Percentiles rank a stretch among this genome's conserved stretches.
Evolutionary conservation across 768 basidiomycete species (phyloP).

Genomic region (Suillus occidentalis): DNA sequence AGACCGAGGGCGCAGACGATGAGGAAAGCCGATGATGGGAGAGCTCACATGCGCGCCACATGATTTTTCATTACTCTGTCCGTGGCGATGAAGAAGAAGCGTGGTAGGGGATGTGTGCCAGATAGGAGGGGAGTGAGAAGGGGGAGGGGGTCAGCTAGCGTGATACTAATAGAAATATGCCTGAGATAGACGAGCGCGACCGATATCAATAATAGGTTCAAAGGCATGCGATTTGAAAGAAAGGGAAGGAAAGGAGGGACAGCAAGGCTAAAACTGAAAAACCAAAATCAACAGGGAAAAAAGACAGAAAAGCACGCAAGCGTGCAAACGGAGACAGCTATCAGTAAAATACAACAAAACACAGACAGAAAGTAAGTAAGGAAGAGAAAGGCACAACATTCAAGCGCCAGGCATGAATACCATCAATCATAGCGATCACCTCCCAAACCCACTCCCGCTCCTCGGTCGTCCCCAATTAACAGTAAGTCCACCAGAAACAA

Average conservation of each 20-base stretch:
- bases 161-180: neutral
- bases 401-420: neutral
- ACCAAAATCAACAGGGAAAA: neutral
- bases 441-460: conserved; percentile 27
- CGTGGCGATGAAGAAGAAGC: no score
- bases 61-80: no score
- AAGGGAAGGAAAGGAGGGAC: neutral
- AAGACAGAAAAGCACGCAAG: neutral
- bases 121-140: neutral
- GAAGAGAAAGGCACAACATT: neutral
- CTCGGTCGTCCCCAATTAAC: conserved; percentile 32
- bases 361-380: neutral
- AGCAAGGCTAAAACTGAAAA: neutral
- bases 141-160: neutral
- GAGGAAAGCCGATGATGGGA: no score
- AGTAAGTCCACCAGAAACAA: conserved; percentile 23
- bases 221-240: neutral
- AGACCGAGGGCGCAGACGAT: no score
- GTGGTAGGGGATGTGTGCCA: neutral
- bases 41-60: no score
- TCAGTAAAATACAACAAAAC: neutral
- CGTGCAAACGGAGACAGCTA: neutral
- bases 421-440: conserved; percentile 13
- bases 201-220: neutral
- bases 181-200: neutral